Evolutionary conservation across 208 protist genomes (phyloP).

Genomic region (Naegleria gruberi): DNA sequence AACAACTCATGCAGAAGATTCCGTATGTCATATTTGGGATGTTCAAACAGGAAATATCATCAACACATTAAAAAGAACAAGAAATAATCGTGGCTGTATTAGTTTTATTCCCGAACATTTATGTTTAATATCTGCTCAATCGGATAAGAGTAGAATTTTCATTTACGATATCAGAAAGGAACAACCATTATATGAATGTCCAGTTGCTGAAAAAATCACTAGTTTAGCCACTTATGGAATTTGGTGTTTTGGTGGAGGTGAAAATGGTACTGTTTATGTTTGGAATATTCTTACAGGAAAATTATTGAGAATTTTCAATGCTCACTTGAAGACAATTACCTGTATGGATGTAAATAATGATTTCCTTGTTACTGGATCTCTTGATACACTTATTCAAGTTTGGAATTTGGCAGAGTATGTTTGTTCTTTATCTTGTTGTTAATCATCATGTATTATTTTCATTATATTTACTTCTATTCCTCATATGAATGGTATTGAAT

Average conservation of each 20-base stretch:
- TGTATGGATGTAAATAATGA: background rate
- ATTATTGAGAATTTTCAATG: background rate
- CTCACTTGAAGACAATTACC: background rate
- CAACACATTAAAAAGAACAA: background rate
- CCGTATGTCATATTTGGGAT: background rate
- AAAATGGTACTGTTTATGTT: constrained; percentile 8
- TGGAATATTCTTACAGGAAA: background rate
- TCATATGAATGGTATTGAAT: too few relatives aligned
- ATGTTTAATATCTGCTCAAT: background rate
- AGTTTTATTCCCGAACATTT: background rate
- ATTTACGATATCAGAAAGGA: constrained; percentile 9
- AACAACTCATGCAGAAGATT: background rate
- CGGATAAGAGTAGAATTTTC: background rate
- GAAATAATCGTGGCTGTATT: background rate
- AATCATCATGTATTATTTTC: background rate
- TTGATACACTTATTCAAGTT: constrained; percentile 2
- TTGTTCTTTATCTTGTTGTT: background rate
- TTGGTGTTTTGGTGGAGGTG: background rate
- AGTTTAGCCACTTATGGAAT: background rate
- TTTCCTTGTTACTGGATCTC: background rate
- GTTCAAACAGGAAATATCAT: background rate
- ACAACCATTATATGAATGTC: background rate
- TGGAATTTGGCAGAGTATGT: constrained; percentile 11
- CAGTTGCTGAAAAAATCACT: constrained; percentile 7
- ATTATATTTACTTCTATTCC: too few relatives aligned